phyloP scores from a whole-genome alignment of 208 protist genomes.

The Leishmania arabica region DNA sequence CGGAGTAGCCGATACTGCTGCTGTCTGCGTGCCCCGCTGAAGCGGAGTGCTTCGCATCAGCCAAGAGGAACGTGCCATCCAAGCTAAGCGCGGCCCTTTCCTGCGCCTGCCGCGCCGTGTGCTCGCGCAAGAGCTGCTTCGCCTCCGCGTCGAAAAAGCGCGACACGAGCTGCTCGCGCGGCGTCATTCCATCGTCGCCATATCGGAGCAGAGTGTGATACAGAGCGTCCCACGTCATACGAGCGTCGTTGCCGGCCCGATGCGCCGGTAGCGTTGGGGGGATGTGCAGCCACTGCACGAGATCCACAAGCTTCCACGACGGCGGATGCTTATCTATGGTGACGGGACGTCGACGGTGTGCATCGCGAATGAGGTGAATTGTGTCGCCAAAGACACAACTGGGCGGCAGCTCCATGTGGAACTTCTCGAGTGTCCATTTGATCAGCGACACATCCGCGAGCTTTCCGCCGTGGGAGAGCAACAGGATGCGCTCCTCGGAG shows the following conservation, averaged over 20 bases:
- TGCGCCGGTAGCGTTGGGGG: slow-evolving; percentile 72
- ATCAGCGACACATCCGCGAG: slow-evolving; percentile 89
- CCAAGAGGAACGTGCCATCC: slow-evolving; percentile 32
- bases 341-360: slow-evolving; percentile 84
- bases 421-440: slow-evolving; percentile 83
- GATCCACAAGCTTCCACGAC: slow-evolving; percentile 78
- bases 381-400: slow-evolving; percentile 88
- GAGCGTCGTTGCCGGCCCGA: slow-evolving; percentile 86
- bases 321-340: slow-evolving; percentile 90
- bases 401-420: slow-evolving; percentile 55
- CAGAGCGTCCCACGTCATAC: slow-evolving; percentile 90
- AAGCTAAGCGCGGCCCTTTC: not conserved
- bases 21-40: not conserved
- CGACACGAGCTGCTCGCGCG: slow-evolving; percentile 85
- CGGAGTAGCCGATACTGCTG: not conserved
- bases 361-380: slow-evolving; percentile 87
- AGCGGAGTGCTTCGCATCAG: slow-evolving; percentile 7
- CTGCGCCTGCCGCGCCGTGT: not conserved
- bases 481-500: slow-evolving; percentile 62
- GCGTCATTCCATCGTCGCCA: slow-evolving; percentile 85
- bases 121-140: slow-evolving; percentile 57
- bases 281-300: slow-evolving; percentile 89
- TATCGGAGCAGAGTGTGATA: slow-evolving; percentile 90
- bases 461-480: slow-evolving; percentile 89
- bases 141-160: slow-evolving; percentile 89